These are phyloP conservation scores for Malus fusca DNA, from an alignment of 306 rosid species.

Conservation along the genomic window DNA sequence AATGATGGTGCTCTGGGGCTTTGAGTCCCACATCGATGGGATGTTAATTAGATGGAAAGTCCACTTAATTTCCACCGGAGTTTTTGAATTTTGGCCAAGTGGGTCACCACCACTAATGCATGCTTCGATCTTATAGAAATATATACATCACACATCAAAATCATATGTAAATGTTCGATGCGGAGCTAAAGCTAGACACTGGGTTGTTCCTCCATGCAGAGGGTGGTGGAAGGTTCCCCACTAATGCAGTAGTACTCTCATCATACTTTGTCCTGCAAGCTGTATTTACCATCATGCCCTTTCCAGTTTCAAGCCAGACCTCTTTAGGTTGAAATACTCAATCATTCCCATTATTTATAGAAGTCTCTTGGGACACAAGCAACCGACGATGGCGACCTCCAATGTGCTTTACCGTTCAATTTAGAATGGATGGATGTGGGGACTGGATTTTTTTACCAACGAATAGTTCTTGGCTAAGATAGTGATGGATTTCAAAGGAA, in stretches of 20 bases:
- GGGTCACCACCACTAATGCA: conserved; percentile 32
- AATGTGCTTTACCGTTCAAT: neutral
- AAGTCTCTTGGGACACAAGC: neutral
- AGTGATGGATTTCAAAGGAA: neutral
- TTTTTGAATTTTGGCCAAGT: neutral
- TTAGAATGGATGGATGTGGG: neutral
- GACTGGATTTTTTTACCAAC: neutral
- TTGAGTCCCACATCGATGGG: conserved; percentile 20
- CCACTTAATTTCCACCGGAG: neutral
- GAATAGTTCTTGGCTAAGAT: neutral
- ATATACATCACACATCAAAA: conserved; percentile 18
- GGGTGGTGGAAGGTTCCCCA: neutral
- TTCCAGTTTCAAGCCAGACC: neutral
- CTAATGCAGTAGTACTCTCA: neutral
- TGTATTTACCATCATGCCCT: neutral
- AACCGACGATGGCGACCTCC: neutral
- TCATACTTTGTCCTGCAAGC: neutral
- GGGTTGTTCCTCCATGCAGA: conserved; percentile 49
- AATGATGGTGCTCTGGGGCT: conserved; percentile 22
- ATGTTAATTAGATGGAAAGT: conserved; percentile 15
- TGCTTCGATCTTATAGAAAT: conserved; percentile 6
- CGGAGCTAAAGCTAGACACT: conserved; percentile 49
- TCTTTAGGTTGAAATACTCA: neutral
- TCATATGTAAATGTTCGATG: conserved; percentile 27
- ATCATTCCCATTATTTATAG: neutral